phyloP scores from a whole-genome alignment of 805 yeast genomes.

The Saturnispora halmiae region DNA sequence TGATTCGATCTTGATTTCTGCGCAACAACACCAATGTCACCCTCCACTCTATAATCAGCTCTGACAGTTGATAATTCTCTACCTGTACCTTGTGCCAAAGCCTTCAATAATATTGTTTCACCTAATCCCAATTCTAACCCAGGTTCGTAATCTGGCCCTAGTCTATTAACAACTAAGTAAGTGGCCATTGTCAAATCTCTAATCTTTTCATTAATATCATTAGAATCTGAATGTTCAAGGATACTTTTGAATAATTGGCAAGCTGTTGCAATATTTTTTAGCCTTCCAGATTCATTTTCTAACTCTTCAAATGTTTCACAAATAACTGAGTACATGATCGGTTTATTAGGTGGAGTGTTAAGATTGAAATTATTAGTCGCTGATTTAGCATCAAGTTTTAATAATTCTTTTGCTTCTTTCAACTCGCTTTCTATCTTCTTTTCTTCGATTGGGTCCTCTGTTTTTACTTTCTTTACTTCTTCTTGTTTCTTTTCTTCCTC shows the following conservation, averaged over 20 bases:
- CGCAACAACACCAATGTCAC: conserved; percentile 90
- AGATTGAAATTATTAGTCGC: background rate
- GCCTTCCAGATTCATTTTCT: conserved; percentile 72
- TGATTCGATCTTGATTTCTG: conserved; percentile 74
- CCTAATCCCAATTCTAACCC: conserved; percentile 92
- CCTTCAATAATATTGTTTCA: conserved; percentile 78
- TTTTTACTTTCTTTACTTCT: conserved; percentile 5
- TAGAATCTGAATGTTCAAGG: conserved; percentile 33
- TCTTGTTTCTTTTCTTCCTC: conserved; percentile 3
- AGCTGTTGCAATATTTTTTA: conserved; percentile 69
- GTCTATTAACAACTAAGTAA: conserved; percentile 75
- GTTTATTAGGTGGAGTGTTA: conserved; percentile 12
- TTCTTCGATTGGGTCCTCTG: conserved; percentile 13
- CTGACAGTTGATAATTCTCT: conserved; percentile 62
- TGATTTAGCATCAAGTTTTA: conserved; percentile 9
- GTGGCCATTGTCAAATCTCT: conserved; percentile 56
- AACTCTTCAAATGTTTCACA: conserved; percentile 65
- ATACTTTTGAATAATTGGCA: conserved; percentile 65
- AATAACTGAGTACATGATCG: conserved; percentile 33
- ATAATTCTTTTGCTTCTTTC: conserved; percentile 19
- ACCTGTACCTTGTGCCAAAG: conserved; percentile 86
- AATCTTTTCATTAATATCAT: conserved; percentile 15
- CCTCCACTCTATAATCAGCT: conserved; percentile 64
- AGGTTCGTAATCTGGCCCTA: conserved; percentile 89
- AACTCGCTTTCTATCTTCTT: conserved; percentile 18